Base-by-base conservation (phyloP, 106 monocot species). In the Alisma plantagoaquatica region DNA sequence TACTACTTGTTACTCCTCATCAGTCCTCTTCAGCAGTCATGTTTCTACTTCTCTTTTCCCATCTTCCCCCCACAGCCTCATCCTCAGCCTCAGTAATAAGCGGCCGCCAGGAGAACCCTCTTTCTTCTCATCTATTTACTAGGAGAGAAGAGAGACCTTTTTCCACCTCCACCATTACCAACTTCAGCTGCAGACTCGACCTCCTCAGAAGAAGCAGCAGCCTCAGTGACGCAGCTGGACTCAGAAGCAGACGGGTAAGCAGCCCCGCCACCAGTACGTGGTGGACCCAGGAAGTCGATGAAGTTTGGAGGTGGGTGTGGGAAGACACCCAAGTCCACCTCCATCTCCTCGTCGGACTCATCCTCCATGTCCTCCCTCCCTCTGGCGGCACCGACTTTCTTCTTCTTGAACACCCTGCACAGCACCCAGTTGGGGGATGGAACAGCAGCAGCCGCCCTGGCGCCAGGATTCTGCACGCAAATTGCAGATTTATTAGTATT, bases 381-480 rank as follows among this genome's bases (percentile, higher is more conserved):
- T 31, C 66, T n/a, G n/a, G n/a, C n/a, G n/a, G n/a, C n/a, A n/a
- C n/a, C n/a, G n/a, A n/a, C n/a, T n/a, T n/a, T 77, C 21, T 57
- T 80, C 80, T 86, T 86, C 73, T 45, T 59, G 45, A 81, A 86
- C 53, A 86, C 62, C 64, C 86, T 76, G 33, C 80, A 86, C 38
- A 86, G 70, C 56, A 80, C 77, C 86, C 86, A 86, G 23, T 81
- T n/a, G n/a, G n/a, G n/a, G n/a, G n/a, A n/a, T n/a, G n/a, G n/a
- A n/a, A n/a, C n/a, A n/a, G n/a, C n/a, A n/a, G n/a, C 80, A 27
- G 51, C 70, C 31, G 28, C 24, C 15, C 27, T 12, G 18, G 38
- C 56, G 17, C 19, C 32, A 19, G 55, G 35, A 24, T 31, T 31
- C 69, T 74, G 59, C 65, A 68, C 24, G n/a, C n/a, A n/a, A n/a